phyloP scores from a whole-genome alignment of 257 asterid genomes.

The Linderniella brevidens region DNA sequence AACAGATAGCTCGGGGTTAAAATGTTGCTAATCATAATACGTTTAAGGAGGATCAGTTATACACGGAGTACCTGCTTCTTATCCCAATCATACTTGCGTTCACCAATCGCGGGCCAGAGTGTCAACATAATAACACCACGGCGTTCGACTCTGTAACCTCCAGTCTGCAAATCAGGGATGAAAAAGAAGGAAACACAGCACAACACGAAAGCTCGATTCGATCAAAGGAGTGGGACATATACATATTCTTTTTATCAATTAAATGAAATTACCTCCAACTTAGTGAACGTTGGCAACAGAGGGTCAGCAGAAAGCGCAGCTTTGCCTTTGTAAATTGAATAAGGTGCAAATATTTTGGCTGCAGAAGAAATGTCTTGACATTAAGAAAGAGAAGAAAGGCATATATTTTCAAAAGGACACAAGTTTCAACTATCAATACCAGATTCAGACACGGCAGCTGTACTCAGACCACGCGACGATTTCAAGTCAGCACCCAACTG shows the following conservation, averaged over 20 bases:
- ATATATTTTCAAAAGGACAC: neutral
- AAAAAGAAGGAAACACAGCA: neutral
- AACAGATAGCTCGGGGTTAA: conserved; percentile 9
- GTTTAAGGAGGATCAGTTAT: neutral
- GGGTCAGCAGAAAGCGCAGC: conserved; percentile 74
- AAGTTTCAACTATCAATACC: conserved; percentile 21
- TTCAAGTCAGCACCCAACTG: conserved; percentile 8
- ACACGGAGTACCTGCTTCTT: conserved; percentile 50
- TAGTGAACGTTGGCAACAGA: conserved; percentile 39
- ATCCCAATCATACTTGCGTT: conserved; percentile 83
- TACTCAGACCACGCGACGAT: conserved; percentile 17
- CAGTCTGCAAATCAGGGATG: conserved; percentile 29
- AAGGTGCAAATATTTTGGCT: conserved; percentile 46
- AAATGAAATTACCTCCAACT: conserved; percentile 36
- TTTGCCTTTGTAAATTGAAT: conserved; percentile 76
- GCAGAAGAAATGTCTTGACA: conserved; percentile 10
- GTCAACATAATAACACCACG: conserved; percentile 60
- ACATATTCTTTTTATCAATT: neutral
- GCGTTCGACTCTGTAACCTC: conserved; percentile 51
- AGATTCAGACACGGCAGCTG: conserved; percentile 22
- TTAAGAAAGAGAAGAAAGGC: neutral
- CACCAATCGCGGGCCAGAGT: conserved; percentile 73
- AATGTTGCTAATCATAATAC: neutral
- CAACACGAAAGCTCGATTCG: neutral
- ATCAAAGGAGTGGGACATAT: no score